A percentile compares a stretch with the other conserved stretches of the same genome.
Conservation (phyloP, 345 rosid genomes). For the Rhodamnia argentea region DNA sequence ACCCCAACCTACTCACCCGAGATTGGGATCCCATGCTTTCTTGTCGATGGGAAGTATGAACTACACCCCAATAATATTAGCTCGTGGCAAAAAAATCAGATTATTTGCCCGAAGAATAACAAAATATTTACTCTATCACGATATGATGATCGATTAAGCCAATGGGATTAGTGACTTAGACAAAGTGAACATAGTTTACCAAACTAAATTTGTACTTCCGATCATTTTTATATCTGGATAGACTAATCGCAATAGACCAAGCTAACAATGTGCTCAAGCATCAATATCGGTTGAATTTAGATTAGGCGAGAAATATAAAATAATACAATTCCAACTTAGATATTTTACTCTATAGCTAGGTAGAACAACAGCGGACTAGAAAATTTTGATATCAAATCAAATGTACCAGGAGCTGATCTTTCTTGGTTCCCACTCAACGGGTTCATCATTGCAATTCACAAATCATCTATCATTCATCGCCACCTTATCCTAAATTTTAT, state of each 20-base stretch:
- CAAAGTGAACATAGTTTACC: neutral
- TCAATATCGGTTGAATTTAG: neutral
- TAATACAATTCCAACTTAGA: neutral
- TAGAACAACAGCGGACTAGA: neutral
- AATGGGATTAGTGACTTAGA: neutral
- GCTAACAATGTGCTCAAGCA: neutral
- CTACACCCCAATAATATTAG: no score
- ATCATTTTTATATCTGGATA: neutral
- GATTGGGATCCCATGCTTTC: no score
- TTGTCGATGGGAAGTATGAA: no score
- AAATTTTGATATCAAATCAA: neutral
- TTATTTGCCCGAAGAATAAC: neutral
- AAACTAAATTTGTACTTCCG: neutral
- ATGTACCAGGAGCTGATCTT: neutral
- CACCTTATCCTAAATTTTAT: neutral
- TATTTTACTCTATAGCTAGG: neutral
- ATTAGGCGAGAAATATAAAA: neutral
- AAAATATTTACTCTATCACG: neutral
- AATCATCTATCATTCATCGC: neutral
- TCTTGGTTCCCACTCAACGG: neutral
- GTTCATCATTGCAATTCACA: neutral
- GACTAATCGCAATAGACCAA: neutral
- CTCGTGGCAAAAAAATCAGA: no score
- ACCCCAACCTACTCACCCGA: no score
- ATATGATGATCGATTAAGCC: neutral